Evolutionary conservation across 2,329 filamentous ascomycete species (phyloP).

Genomic region (Macrophomina phaseolina): DNA sequence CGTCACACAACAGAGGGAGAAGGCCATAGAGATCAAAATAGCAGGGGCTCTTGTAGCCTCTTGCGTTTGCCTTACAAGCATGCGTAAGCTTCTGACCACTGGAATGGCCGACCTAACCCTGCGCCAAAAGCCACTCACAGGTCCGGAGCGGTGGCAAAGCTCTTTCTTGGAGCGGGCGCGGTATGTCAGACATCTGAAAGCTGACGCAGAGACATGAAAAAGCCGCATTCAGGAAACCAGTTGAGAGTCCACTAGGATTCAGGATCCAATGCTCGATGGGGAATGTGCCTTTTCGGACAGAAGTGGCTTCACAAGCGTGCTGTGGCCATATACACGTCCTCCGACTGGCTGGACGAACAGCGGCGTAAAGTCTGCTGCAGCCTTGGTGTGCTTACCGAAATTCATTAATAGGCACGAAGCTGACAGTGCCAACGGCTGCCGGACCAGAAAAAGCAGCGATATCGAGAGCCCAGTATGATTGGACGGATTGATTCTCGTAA

Average conservation of each 20-base stretch:
- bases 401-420: neutral
- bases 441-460: slow-evolving; percentile 1
- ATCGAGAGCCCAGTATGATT: neutral
- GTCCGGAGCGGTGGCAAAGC: neutral
- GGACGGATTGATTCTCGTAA: neutral
- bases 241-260: neutral
- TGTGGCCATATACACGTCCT: neutral
- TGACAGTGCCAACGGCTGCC: neutral
- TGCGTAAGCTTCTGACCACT: slow-evolving; percentile 3
- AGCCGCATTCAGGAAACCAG: neutral
- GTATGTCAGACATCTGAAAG: neutral
- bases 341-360: neutral
- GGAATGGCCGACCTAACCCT: neutral
- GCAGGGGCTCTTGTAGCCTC: slow-evolving; percentile 1
- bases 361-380: neutral
- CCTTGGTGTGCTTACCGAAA: neutral
- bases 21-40: neutral
- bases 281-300: neutral
- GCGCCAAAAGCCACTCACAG: neutral
- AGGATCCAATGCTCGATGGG: neutral
- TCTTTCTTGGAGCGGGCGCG: neutral
- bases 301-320: neutral
- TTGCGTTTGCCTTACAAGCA: neutral
- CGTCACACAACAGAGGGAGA: slow-evolving; percentile 1
- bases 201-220: neutral